These are phyloP conservation scores for Phyllosticta capitalensis DNA, from an alignment of 2,329 filamentous ascomycete genomes.

Conservation along the genomic window DNA sequence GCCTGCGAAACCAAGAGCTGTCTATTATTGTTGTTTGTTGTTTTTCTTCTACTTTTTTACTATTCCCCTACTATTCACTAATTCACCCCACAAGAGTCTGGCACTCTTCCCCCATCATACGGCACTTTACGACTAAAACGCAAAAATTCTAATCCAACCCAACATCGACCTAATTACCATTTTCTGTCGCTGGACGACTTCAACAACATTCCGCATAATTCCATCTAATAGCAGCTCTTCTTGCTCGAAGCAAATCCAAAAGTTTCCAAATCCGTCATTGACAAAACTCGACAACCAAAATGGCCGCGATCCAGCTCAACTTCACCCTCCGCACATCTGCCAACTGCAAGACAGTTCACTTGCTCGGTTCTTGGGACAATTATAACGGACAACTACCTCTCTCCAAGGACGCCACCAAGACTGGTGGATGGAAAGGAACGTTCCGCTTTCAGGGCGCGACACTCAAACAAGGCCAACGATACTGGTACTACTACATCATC, in stretches of 20 bases:
- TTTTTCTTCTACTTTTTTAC: slow-evolving; percentile 23
- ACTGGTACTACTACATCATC: slow-evolving; percentile 99
- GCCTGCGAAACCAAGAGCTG: slow-evolving; percentile 42
- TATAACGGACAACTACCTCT: slow-evolving; percentile 92
- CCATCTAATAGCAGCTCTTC: slow-evolving; percentile 12
- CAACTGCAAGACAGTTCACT: slow-evolving; percentile 93
- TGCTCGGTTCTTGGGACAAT: slow-evolving; percentile 97
- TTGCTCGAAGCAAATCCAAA: slow-evolving; percentile 13
- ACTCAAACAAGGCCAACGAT: slow-evolving; percentile 79
- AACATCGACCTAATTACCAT: slow-evolving; percentile 16
- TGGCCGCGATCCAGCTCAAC: slow-evolving; percentile 87
- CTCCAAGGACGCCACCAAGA: slow-evolving; percentile 81
- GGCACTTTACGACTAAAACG: slow-evolving; percentile 14
- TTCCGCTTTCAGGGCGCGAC: slow-evolving; percentile 89
- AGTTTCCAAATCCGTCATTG: slow-evolving; percentile 13
- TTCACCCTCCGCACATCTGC: slow-evolving; percentile 94
- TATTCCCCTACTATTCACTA: slow-evolving; percentile 3
- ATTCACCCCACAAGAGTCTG: slow-evolving; percentile 13
- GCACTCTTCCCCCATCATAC: slow-evolving; percentile 15
- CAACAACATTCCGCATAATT: slow-evolving; percentile 2
- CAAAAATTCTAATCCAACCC: background rate
- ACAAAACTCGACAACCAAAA: slow-evolving; percentile 34
- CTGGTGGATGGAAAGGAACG: slow-evolving; percentile 87
- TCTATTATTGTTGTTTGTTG: slow-evolving; percentile 33
- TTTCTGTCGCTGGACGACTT: slow-evolving; percentile 32